Base-by-base conservation (phyloP, 495 filamentous ascomycete species). In the Chaetomium fimeti region DNA sequence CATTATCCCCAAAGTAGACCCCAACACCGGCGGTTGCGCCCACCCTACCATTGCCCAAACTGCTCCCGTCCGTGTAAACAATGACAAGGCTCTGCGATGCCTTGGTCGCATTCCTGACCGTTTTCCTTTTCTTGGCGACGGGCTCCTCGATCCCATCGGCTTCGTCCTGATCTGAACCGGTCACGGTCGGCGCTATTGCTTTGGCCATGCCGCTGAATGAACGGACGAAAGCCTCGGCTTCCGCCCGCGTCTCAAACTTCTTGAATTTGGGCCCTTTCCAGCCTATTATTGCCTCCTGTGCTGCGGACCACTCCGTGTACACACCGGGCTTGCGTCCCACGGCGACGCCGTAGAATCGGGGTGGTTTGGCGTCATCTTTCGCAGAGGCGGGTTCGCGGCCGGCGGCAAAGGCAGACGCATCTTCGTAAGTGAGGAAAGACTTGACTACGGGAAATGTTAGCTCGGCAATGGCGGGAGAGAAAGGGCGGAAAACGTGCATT, bases 1-100 rank as follows among this genome's bases (percentile, higher is more conserved):
- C 90, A 1, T 75, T 77, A n/a, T 80, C 79, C 8, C 91, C 91
- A 75, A 97, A 97, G 62, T 81, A 97, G 36, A 97, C 93, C 0
- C 94, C 94, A 11, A 97, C 84, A 4, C 94, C 94, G 6, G 90
- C 93, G 6, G 81, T 78, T 32, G 94, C 90, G 8, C 86, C 82
- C 0, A 75, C 68, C 57, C 81, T 82, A 15, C 94, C 94, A 77
- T 98, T 98, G 52, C 85, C 82, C 27, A 88, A 79, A 66, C 85
- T 83, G 64, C 90, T 94, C 13, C 94, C 94, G 74, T 98, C 94
- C 1, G 94, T 98, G 76, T 91, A 96, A 57, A 97, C 90, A 40
- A 85, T 55, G 83, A 86, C 20, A 72, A 85, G 3, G 72, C 75
- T 24, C 74, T 36, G 53, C 12, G 20, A 25, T 27, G 32, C 15